Evolutionary conservation across 352 stramenopile species (phyloP).

Genomic region (Ochromonadaceae sp.): DNA sequence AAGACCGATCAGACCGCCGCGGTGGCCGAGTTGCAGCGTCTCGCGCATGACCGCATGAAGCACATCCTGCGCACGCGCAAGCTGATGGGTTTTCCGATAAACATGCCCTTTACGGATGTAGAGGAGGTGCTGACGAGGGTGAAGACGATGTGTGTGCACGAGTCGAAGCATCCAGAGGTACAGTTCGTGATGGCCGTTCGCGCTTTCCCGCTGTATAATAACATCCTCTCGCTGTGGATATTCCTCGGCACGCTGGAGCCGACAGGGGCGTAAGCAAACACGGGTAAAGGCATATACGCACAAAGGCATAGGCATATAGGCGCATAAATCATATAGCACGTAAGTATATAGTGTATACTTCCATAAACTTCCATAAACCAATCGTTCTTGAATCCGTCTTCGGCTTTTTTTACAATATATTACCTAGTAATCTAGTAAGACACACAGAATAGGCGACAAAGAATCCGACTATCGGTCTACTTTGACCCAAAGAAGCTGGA

Average conservation of each 20-base stretch:
- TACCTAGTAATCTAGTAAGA: too few species aligned
- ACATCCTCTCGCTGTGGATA: slow-evolving; percentile 63
- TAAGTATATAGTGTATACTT: too few species aligned
- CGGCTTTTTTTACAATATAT: too few species aligned
- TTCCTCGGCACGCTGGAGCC: slow-evolving; percentile 55
- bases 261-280: too few species aligned
- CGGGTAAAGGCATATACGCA: too few species aligned
- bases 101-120: slow-evolving; percentile 58
- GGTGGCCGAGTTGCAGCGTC: not conserved
- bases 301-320: too few species aligned
- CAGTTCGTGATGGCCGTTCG: slow-evolving; percentile 60
- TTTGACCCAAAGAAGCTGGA: too few species aligned
- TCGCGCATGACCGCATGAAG: slow-evolving; percentile 6
- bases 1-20: not conserved
- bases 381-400: too few species aligned
- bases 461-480: too few species aligned
- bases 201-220: slow-evolving; percentile 49
- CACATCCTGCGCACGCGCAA: slow-evolving; percentile 27
- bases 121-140: slow-evolving; percentile 39
- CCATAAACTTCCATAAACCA: too few species aligned
- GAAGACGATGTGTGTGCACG: slow-evolving; percentile 42
- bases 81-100: slow-evolving; percentile 48
- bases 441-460: too few species aligned
- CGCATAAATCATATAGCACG: too few species aligned
- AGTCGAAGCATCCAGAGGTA: slow-evolving; percentile 47